Percentiles rank a stretch among this genome's conserved stretches.
phyloP scores from a whole-genome alignment of 176 grass and related monocot species.

The Miscanthus lutarioriparius region DNA sequence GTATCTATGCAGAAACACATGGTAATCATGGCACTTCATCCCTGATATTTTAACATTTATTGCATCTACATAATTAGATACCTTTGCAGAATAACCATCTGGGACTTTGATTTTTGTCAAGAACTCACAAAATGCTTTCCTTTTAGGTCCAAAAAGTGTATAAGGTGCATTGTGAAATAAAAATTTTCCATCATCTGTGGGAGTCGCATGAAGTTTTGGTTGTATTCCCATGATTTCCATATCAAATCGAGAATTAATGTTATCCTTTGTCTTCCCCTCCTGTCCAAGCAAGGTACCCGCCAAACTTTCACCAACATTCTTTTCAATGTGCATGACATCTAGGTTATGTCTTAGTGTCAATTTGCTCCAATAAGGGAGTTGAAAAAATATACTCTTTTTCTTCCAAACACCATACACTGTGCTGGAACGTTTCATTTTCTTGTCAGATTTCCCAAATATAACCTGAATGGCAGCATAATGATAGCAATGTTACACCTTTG shows the following conservation, averaged over 20 bases:
- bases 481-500: neutral
- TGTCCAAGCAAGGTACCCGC: neutral
- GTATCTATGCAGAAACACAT: no score
- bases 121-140: neutral
- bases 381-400: constrained; percentile 7
- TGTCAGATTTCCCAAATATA: neutral
- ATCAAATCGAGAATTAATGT: neutral
- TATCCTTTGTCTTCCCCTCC: neutral
- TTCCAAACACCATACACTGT: constrained; percentile 22
- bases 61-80: neutral
- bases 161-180: neutral
- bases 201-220: neutral
- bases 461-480: neutral
- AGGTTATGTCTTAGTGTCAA: neutral
- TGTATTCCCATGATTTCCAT: neutral
- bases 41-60: neutral
- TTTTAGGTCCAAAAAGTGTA: neutral
- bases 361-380: neutral
- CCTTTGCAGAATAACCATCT: neutral
- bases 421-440: neutral
- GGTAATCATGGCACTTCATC: no score
- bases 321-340: neutral
- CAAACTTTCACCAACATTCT: neutral
- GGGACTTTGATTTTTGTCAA: neutral
- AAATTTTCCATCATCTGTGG: neutral